phyloP scores from a whole-genome alignment of 2,329 filamentous ascomycete genomes.

The Pseudocercospora fijiensis region DNA sequence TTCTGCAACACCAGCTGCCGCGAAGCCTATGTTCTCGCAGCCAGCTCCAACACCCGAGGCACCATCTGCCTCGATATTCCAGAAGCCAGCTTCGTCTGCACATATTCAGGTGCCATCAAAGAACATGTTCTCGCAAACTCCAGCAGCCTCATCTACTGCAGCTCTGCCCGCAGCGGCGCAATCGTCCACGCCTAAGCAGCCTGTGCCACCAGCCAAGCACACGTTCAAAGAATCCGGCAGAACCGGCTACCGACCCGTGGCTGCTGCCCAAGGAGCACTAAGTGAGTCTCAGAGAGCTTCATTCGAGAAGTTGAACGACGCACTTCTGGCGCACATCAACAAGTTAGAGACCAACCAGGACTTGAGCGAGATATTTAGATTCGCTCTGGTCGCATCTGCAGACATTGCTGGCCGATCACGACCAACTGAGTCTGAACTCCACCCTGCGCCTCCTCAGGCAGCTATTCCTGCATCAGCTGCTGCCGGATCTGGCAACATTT shows the following conservation, averaged over 20 bases:
- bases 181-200: slow-evolving; percentile 17
- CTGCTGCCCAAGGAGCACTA: neutral
- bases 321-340: slow-evolving; percentile 30
- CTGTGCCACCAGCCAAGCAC: slow-evolving; percentile 17
- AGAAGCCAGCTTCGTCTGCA: slow-evolving; percentile 6
- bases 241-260: neutral
- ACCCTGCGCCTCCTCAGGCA: slow-evolving; percentile 8
- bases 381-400: slow-evolving; percentile 30
- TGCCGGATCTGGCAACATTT: neutral
- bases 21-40: slow-evolving; percentile 17
- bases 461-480: neutral
- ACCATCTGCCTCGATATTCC: slow-evolving; percentile 14
- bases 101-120: slow-evolving; percentile 7
- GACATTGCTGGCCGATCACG: slow-evolving; percentile 23
- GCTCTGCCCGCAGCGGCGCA: slow-evolving; percentile 13
- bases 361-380: slow-evolving; percentile 33
- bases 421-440: slow-evolving; percentile 14
- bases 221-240: slow-evolving; percentile 11
- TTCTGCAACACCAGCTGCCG: slow-evolving; percentile 17
- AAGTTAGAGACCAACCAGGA: slow-evolving; percentile 29
- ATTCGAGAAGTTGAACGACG: slow-evolving; percentile 33
- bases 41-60: neutral
- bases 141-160: slow-evolving; percentile 16
- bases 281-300: slow-evolving; percentile 11
- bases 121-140: slow-evolving; percentile 17